Base-by-base conservation (phyloP, 192 early-diverging fungal genomes). In the Coemansia sp. region DNA sequence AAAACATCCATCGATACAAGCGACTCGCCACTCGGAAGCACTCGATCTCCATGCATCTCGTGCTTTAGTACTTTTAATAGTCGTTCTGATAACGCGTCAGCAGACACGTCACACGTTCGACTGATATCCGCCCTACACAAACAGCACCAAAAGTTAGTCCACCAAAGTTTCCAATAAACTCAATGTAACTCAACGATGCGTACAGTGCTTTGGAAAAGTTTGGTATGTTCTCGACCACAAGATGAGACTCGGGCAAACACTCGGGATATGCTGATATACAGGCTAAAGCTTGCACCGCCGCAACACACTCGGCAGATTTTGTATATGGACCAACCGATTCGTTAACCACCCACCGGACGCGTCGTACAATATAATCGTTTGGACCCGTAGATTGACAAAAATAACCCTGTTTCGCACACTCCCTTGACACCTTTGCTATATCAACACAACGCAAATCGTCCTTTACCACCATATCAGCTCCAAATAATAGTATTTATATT, bases 191-290 rank as follows among this genome's bases (percentile, higher is more conserved):
- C 15, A 25, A 22, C 15, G 26, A 50, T 52, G 53, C 61, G 3
- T 62, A 53, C 66, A 78, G 53, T 17, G 68, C 38, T 57, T 59
- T 59, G 2, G 75, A 69, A 49, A 62, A 78, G 22, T 65, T 62
- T 6, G 58, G 62, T 5, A 62, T 40, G 7, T 2, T 40, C 20
- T 60, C 56, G 10, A 5, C 28, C 15, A 28, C 34, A 19, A 49
- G 34, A 34, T 21, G 8, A 3, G 36, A 8, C 9, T 15, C 5
- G 14, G 25, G 4, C 4, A 26, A 36, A 20, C 66, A 71, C 8
- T 51, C 51, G 40, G 62, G 65, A 23, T 54, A 69, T 11, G 71
- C 74, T 9, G 65, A 50, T 7, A 70, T 59, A 34, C 75, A 78
- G 5, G 69, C 61, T 20, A 78, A 34, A 0, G 62, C 36, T 6